These are phyloP conservation scores for Candida boleticola DNA, from an alignment of 805 yeast genomes.

Conservation along the genomic window DNA sequence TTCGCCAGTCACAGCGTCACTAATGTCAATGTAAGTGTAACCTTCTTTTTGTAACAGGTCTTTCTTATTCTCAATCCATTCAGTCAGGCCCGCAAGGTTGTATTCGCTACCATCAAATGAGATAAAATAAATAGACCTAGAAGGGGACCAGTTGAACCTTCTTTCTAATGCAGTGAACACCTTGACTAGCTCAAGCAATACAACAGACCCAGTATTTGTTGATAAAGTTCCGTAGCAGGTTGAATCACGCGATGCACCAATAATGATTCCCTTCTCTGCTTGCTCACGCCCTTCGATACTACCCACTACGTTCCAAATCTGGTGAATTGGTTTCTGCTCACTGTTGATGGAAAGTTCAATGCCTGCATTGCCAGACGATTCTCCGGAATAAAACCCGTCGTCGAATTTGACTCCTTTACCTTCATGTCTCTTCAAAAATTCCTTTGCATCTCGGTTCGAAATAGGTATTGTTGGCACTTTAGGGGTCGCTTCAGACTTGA, in stretches of 20 bases:
- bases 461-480: conserved; percentile 76
- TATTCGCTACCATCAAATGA: conserved; percentile 83
- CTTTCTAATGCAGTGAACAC: conserved; percentile 63
- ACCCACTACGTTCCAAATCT: conserved; percentile 77
- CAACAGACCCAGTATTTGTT: conserved; percentile 72
- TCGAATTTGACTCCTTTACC: conserved; percentile 29
- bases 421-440: conserved; percentile 31
- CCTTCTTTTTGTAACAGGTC: conserved; percentile 58
- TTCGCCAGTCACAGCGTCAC: conserved; percentile 59
- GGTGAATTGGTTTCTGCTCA: conserved; percentile 53
- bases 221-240: conserved; percentile 70
- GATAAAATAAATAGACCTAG: conserved; percentile 76
- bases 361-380: conserved; percentile 11
- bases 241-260: conserved; percentile 84
- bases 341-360: conserved; percentile 33
- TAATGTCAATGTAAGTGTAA: conserved; percentile 69
- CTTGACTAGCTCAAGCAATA: conserved; percentile 68
- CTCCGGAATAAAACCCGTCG: conserved; percentile 28
- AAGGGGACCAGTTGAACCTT: conserved; percentile 74
- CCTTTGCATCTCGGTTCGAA: conserved; percentile 65
- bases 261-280: conserved; percentile 62
- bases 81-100: conserved; percentile 82
- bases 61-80: conserved; percentile 61
- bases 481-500: conserved; percentile 54
- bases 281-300: conserved; percentile 80